phyloP scores from a whole-genome alignment of 176 grass and related monocot species.

The Carex littledalei region DNA sequence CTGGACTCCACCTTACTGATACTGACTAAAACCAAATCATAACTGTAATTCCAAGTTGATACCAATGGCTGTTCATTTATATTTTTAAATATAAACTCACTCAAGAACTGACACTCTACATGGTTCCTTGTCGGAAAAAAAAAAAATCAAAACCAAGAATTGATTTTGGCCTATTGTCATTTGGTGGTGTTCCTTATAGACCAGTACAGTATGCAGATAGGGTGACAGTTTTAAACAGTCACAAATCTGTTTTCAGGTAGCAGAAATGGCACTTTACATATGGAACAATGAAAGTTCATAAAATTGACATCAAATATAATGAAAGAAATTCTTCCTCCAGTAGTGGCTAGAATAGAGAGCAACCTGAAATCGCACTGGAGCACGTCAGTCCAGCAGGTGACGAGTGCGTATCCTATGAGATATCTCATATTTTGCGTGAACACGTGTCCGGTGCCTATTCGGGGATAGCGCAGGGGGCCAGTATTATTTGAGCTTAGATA shows the following conservation, averaged over 20 bases:
- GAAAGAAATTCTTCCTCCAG: conserved; percentile 52
- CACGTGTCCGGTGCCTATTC: too few species aligned
- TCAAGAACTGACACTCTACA: background rate
- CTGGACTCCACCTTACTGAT: background rate
- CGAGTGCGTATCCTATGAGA: background rate
- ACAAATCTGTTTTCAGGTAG: conserved; percentile 44
- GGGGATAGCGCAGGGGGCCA: too few species aligned
- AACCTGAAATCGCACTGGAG: conserved; percentile 82
- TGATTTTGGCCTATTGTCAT: background rate
- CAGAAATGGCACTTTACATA: conserved; percentile 72
- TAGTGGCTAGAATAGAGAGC: conserved; percentile 51
- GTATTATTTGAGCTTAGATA: too few species aligned
- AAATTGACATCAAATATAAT: conserved; percentile 41
- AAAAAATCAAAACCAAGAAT: background rate
- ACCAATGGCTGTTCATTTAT: background rate
- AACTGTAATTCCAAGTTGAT: background rate
- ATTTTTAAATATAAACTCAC: background rate
- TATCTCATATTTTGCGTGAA: too few species aligned
- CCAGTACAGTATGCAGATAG: background rate
- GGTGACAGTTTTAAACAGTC: background rate
- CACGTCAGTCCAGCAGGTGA: conserved; percentile 72
- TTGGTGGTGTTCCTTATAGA: background rate
- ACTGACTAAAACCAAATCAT: background rate
- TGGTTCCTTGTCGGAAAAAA: background rate
- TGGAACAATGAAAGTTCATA: conserved; percentile 87